These are phyloP conservation scores for Nakazawaea laoshanensis DNA, from an alignment of 805 yeast genomes.

Conservation along the genomic window DNA sequence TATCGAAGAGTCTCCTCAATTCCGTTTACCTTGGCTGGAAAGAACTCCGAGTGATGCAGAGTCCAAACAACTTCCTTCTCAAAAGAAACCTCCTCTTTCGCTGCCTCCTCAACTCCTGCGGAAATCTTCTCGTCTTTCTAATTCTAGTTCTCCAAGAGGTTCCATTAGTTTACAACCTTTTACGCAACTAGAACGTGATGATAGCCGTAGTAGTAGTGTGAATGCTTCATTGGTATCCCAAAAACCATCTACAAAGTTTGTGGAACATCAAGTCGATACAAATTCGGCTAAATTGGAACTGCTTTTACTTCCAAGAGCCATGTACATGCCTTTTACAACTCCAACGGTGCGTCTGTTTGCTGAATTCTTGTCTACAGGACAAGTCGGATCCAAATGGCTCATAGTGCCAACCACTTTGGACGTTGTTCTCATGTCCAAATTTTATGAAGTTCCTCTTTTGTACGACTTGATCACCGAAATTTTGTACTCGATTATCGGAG, in stretches of 20 bases:
- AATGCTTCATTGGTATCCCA: slow-evolving; percentile 3
- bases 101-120: slow-evolving; percentile 2
- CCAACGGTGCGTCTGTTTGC: slow-evolving; percentile 54
- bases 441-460: slow-evolving; percentile 60
- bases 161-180: slow-evolving; percentile 25
- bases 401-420: slow-evolving; percentile 63
- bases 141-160: slow-evolving; percentile 39
- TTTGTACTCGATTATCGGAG: slow-evolving; percentile 59
- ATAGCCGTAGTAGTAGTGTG: neutral
- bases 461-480: slow-evolving; percentile 65
- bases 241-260: slow-evolving; percentile 6
- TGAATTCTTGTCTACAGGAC: slow-evolving; percentile 74
- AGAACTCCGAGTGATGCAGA: neutral
- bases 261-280: slow-evolving; percentile 10
- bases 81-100: slow-evolving; percentile 1
- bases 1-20: slow-evolving; percentile 32
- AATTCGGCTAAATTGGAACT: slow-evolving; percentile 39
- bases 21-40: slow-evolving; percentile 68
- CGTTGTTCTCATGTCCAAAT: slow-evolving; percentile 50
- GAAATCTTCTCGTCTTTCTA: slow-evolving; percentile 11
- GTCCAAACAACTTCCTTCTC: neutral
- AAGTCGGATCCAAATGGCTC: slow-evolving; percentile 69
- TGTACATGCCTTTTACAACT: slow-evolving; percentile 62
- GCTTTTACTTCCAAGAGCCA: slow-evolving; percentile 53
- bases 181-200: slow-evolving; percentile 1